Conservation (phyloP, 2,329 filamentous ascomycete genomes). For the Scedosporium boydii region DNA sequence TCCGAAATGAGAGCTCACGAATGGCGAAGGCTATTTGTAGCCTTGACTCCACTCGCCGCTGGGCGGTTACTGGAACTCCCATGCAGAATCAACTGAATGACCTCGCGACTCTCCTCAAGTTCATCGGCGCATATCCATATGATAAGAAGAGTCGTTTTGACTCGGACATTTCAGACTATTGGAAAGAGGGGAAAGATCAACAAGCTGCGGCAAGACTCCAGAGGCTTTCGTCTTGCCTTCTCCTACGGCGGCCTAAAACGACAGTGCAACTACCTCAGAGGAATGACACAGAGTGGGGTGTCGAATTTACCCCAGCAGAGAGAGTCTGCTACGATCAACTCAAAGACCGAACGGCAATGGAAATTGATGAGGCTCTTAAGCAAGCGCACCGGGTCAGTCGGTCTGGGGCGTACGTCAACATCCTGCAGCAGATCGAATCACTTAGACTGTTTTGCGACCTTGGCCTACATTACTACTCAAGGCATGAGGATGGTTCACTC, state of each 20-base stretch:
- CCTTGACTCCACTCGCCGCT: constrained; percentile 26
- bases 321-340: neutral
- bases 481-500: constrained; percentile 16
- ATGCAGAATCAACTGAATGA: constrained; percentile 37
- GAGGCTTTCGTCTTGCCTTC: constrained; percentile 23
- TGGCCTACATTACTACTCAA: constrained; percentile 26
- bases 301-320: neutral
- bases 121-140: constrained; percentile 32
- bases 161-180: constrained; percentile 24
- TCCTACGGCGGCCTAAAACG: constrained; percentile 28
- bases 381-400: constrained; percentile 8
- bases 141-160: constrained; percentile 26
- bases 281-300: constrained; percentile 18
- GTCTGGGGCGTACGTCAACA: constrained; percentile 24
- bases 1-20: constrained; percentile 22
- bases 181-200: constrained; percentile 26
- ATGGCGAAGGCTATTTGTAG: constrained; percentile 26
- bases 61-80: constrained; percentile 39
- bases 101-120: constrained; percentile 30
- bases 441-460: constrained; percentile 36
- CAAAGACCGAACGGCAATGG: neutral
- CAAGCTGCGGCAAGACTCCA: constrained; percentile 30
- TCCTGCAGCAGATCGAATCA: constrained; percentile 33
- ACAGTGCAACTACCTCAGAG: constrained; percentile 28
- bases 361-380: constrained; percentile 25